phyloP scores from a whole-genome alignment of 257 asterid species.

The Nicotiana tomentosiformis region DNA sequence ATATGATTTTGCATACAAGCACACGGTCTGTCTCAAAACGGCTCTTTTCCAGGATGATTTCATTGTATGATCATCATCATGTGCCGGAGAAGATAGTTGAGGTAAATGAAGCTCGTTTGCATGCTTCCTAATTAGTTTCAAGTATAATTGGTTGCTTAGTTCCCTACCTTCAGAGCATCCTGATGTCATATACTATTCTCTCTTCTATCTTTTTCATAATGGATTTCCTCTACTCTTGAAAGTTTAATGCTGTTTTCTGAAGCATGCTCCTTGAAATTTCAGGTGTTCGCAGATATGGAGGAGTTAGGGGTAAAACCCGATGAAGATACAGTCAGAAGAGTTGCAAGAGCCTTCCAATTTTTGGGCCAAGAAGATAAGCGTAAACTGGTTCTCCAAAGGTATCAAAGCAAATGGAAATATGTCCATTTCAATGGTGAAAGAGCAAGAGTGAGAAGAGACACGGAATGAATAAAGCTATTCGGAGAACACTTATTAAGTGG shows the following conservation, averaged over 20 bases:
- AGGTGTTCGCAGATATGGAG: slow-evolving; percentile 98
- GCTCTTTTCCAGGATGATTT: slow-evolving; percentile 81
- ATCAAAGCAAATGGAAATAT: slow-evolving; percentile 13
- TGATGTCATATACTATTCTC: neutral
- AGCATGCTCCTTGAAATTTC: slow-evolving; percentile 4
- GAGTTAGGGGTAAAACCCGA: slow-evolving; percentile 89
- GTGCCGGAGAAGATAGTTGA: slow-evolving; percentile 54
- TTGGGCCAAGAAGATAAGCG: slow-evolving; percentile 60
- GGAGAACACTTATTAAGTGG: neutral
- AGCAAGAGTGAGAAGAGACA: slow-evolving; percentile 17
- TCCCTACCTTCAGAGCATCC: neutral
- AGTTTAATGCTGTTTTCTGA: neutral
- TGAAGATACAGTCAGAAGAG: slow-evolving; percentile 62
- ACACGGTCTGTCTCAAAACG: slow-evolving; percentile 73
- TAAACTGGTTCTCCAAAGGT: slow-evolving; percentile 28
- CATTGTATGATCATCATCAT: slow-evolving; percentile 70
- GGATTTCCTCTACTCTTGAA: neutral
- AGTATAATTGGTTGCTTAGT: neutral
- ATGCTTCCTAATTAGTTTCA: neutral
- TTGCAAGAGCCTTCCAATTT: slow-evolving; percentile 59
- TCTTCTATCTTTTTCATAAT: neutral
- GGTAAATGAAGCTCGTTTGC: slow-evolving; percentile 33
- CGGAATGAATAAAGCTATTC: neutral
- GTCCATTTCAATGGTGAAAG: slow-evolving; percentile 86
- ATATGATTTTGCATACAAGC: slow-evolving; percentile 63